Percentiles rank a stretch among this genome's conserved stretches.
phyloP scores from a whole-genome alignment of 805 yeast species.

The Clavispora vitiphila region DNA sequence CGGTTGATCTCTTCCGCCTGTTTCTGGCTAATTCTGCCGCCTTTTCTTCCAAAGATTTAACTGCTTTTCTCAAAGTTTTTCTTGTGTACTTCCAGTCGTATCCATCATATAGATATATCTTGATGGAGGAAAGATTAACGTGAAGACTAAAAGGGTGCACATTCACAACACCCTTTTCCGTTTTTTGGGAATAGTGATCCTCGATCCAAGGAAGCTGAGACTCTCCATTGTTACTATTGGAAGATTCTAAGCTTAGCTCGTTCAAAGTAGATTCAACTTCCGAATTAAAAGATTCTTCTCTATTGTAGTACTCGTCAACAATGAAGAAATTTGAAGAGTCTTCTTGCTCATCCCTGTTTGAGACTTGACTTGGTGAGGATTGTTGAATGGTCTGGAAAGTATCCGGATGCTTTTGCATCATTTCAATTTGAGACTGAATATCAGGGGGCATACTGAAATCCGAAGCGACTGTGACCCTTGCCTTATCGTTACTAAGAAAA shows the following conservation, averaged over 20 bases:
- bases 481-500: constrained; percentile 58
- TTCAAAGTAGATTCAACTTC: constrained; percentile 2
- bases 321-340: constrained; percentile 3
- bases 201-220: constrained; percentile 4
- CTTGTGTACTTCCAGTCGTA: constrained; percentile 87
- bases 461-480: constrained; percentile 31
- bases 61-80: constrained; percentile 56
- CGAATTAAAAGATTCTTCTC: neutral
- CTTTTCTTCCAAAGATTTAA: constrained; percentile 53
- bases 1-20: constrained; percentile 7
- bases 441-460: constrained; percentile 25
- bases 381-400: neutral
- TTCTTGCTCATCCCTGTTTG: neutral
- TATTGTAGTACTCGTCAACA: constrained; percentile 8
- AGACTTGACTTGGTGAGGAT: neutral
- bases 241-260: constrained; percentile 1
- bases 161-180: neutral
- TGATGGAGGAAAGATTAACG: constrained; percentile 34
- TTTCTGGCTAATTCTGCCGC: constrained; percentile 21
- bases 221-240: neutral
- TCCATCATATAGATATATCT: constrained; percentile 71
- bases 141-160: constrained; percentile 24
- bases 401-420: neutral
- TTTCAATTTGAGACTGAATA: constrained; percentile 38
- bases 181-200: constrained; percentile 9